Base-by-base conservation (phyloP, 768 basidiomycete genomes). In the Agrocybe pediades region DNA sequence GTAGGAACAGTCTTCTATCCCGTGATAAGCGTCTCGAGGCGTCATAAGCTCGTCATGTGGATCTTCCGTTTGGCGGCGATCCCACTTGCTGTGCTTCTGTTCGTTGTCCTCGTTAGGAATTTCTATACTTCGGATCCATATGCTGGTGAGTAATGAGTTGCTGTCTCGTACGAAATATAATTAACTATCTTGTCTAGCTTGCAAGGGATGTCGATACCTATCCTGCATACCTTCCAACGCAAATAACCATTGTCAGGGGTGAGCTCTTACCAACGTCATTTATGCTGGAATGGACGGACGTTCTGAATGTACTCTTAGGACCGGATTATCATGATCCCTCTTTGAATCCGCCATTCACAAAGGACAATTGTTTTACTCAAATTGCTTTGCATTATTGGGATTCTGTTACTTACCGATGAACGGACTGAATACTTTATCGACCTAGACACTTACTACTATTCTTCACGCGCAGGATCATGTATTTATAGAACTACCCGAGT, bases 41-140 rank as follows among this genome's bases (percentile, higher is more conserved):
- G 87, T 19, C 94, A 95, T 65, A 80, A 79, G 49, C 65, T 78
- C 17, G 79, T 92, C 42, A 83, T 88, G 66, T 92, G 90, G 86
- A 72, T 60, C 33, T 82, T 89, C 65, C 84, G 95, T 53, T 61
- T 90, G 25, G 68, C 82, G 25, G 91, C 92, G 1, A 76, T 93
- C 40, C 88, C 91, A 2, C 56, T 96, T 26, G 83, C 87, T 2
- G 66, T 96, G 24, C 71, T 96, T 23, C 77, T 96, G 19, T 98
- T 87, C 59, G 87, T 95, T 29, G 77, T 95, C 13, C 78, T 98
- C 42, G 80, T 80, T 29, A 77, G 86, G 55, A 98, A 98, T 69
- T 98, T 98, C 67, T 97, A 95, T 67, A 93, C 84, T 1, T 84
- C 83, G 41, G 80, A 97, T 68, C 92, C 95, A 25, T 89, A 90